Conservation (phyloP, 202 grass and related monocot genomes). For the Alloteropsis angusta region DNA sequence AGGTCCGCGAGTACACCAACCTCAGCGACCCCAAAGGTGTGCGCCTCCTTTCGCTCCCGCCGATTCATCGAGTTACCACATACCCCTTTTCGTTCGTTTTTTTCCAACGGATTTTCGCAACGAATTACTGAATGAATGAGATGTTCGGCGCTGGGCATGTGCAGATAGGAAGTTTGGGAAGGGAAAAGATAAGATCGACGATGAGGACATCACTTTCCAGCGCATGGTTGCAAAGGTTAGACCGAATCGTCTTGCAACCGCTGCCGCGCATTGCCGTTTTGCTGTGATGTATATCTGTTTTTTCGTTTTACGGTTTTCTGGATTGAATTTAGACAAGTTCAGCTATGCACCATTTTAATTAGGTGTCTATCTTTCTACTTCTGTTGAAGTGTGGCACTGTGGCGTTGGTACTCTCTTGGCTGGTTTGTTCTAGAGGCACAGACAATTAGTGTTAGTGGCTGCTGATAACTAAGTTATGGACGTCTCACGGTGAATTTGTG, state of each 20-base stretch:
- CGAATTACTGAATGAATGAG: background rate
- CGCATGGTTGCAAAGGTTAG: slow-evolving; percentile 99
- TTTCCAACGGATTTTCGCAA: background rate
- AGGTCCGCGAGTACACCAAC: slow-evolving; percentile 97
- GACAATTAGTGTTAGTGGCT: background rate
- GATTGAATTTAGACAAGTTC: background rate
- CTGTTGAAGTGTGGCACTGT: background rate
- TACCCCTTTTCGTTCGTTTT: background rate
- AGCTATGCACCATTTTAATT: background rate
- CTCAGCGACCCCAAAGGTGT: slow-evolving; percentile 95
- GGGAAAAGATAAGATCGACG: slow-evolving; percentile 94
- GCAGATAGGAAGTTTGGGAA: slow-evolving; percentile 91
- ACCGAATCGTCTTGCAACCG: slow-evolving; percentile 37
- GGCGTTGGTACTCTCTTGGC: background rate
- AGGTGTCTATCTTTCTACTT: background rate
- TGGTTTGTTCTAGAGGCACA: background rate
- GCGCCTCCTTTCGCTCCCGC: background rate
- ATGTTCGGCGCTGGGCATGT: background rate
- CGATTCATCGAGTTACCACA: background rate
- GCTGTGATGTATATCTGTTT: background rate
- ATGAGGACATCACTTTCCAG: slow-evolving; percentile 95
- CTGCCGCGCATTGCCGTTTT: background rate
- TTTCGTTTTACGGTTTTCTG: background rate
- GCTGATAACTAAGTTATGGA: background rate
- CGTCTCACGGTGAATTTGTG: background rate